Base-by-base conservation (phyloP, 176 grass and related monocot species). In the Zea luxurians region DNA sequence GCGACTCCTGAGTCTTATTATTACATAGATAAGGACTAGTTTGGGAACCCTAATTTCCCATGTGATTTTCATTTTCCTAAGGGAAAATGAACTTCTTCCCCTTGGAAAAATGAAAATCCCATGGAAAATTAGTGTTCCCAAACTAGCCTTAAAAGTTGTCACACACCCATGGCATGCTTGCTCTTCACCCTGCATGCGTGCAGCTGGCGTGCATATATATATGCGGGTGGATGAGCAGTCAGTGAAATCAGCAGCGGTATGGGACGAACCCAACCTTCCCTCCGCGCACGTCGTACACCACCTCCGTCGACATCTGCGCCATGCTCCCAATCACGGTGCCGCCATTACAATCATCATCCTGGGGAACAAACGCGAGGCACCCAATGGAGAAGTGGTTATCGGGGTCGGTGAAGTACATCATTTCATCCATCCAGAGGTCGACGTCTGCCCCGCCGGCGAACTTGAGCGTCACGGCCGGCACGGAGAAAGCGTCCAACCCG, bases 281-380 rank as follows among this genome's bases (percentile, higher is more conserved):
- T 17, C 6, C 43, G 4, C 1, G 42, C 47, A 79, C 34, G 53
- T 80, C 83, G 45, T 35, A 68, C 52, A 61, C 77, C 70, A 80
- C 50, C 35, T 85, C 17, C 17, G 2, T 80, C 10, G 44, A 40
- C 49, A 0, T 8, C 70, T 80, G 70, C 18, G 53, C 64, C 62
- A 47, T 9, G 62, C 1, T 43, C 4, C 83, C 83, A 27, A 85
- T 58, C 16, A 73, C 60, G 4, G 75, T 15, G 6, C 10, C 66
- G 6, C 10, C 66, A 0, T 0, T 13, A 0, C 17, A 4, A 11
- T 1, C 0, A 11, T 48, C 46, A 7, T n/a, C 16, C 37, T 1
- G 2, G 12, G 59, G 37, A 0, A 37, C 68, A 40, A 85, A 85
- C 7, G 83, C 83, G 10, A 79, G 83, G 67, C 83, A 84, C 0